These are phyloP conservation scores for Hyaloscypha bicolor DNA, from an alignment of 495 filamentous ascomycete genomes.

Conservation along the genomic window DNA sequence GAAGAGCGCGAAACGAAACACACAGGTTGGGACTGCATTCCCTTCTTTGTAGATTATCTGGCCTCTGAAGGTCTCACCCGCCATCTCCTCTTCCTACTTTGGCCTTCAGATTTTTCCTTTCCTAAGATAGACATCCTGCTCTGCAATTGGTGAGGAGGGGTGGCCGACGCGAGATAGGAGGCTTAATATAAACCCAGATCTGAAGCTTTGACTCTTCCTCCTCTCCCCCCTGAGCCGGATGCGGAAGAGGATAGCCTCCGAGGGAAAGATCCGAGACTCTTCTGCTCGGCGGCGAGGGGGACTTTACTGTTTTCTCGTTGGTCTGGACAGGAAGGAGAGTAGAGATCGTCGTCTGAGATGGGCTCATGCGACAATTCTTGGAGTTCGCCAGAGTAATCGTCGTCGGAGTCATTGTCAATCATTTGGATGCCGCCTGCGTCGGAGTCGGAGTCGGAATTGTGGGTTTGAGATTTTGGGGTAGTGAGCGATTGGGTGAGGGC, in stretches of 20 bases:
- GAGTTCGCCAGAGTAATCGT: slow-evolving; percentile 35
- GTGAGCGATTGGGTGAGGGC: not conserved
- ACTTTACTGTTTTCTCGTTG: slow-evolving; percentile 2
- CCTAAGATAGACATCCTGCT: not conserved
- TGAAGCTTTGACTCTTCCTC: not conserved
- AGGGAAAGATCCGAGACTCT: slow-evolving; percentile 12
- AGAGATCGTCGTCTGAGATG: slow-evolving; percentile 19
- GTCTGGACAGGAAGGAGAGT: not conserved
- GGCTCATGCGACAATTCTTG: slow-evolving; percentile 5
- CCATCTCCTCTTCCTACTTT: not conserved
- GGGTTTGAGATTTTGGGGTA: slow-evolving; percentile 2
- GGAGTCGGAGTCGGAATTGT: slow-evolving; percentile 36
- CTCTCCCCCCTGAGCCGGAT: not conserved
- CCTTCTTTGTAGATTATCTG: not conserved
- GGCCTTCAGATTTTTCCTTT: not conserved
- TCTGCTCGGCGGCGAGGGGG: slow-evolving; percentile 5
- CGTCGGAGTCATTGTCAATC: slow-evolving; percentile 53
- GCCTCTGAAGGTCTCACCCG: not conserved
- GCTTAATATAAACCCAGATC: slow-evolving; percentile 1
- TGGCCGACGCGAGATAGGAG: not conserved
- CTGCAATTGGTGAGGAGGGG: not conserved
- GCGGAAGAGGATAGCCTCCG: not conserved
- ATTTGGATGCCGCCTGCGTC: slow-evolving; percentile 49
- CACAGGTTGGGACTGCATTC: not conserved
- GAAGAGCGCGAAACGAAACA: no score